These are phyloP conservation scores for Penicillium bovifimosum DNA, from an alignment of 495 filamentous ascomycete genomes.

Conservation along the genomic window DNA sequence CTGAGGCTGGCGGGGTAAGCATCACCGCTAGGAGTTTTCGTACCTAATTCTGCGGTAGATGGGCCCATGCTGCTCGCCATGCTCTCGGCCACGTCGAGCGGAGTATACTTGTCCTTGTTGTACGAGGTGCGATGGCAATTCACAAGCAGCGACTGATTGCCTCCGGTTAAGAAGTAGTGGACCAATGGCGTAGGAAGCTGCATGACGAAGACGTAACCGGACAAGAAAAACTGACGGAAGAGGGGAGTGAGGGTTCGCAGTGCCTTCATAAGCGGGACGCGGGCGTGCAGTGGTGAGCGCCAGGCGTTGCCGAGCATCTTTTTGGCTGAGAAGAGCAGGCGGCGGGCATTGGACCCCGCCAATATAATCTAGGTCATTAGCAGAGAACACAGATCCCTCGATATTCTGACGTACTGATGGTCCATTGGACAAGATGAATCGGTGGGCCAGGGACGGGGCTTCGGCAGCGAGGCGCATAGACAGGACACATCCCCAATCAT, in stretches of 20 bases:
- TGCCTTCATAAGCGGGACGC: conserved; percentile 37
- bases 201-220: conserved; percentile 49
- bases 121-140: conserved; percentile 28
- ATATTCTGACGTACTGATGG: conserved; percentile 39
- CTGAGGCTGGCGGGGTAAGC: conserved; percentile 28
- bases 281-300: conserved; percentile 35
- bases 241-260: conserved; percentile 35
- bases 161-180: conserved; percentile 32
- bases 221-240: conserved; percentile 34
- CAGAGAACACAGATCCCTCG: not conserved
- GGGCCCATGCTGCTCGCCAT: conserved; percentile 43
- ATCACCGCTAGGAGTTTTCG: conserved; percentile 28
- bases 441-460: conserved; percentile 47
- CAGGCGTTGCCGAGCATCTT: conserved; percentile 46
- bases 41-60: conserved; percentile 29
- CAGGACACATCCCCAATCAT: conserved; percentile 54
- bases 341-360: conserved; percentile 28
- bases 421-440: conserved; percentile 47
- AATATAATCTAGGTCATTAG: conserved; percentile 23
- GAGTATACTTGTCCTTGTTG: conserved; percentile 22
- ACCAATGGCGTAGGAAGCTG: conserved; percentile 39
- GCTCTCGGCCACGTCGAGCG: conserved; percentile 31
- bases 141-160: conserved; percentile 40
- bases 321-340: conserved; percentile 30
- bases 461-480: conserved; percentile 50